Evolutionary conservation across 192 early-diverging fungal species (phyloP).

Genomic region (Coemansia sp.): DNA sequence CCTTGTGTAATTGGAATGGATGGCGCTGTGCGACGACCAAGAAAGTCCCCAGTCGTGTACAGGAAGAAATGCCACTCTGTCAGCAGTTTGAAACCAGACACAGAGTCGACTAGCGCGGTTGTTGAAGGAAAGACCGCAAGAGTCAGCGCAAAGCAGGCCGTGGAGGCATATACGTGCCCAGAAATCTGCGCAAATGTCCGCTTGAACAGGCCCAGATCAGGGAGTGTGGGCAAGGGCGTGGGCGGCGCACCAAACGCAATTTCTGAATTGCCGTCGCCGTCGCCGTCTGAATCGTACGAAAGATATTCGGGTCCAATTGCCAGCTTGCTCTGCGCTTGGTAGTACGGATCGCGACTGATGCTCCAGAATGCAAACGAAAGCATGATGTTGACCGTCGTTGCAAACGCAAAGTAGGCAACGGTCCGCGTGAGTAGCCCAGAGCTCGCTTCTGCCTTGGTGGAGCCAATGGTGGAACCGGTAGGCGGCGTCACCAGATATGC

Average conservation of each 20-base stretch:
- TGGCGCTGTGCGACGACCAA: conserved; percentile 59
- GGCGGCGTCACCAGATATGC: conserved; percentile 45
- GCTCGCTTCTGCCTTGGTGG: not conserved
- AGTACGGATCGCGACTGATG: conserved; percentile 38
- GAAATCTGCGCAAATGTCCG: conserved; percentile 48
- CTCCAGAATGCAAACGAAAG: conserved; percentile 33
- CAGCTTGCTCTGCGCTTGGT: conserved; percentile 41
- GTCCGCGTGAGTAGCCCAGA: conserved; percentile 30
- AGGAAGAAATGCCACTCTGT: conserved; percentile 67
- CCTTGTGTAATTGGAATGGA: conserved; percentile 26
- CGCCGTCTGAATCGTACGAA: conserved; percentile 2
- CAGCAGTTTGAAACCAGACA: conserved; percentile 38
- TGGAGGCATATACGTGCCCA: conserved; percentile 56
- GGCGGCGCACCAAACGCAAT: conserved; percentile 9
- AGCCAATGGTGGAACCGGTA: not conserved
- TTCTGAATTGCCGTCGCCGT: conserved; percentile 24
- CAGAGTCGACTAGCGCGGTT: conserved; percentile 65
- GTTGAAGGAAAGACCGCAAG: conserved; percentile 74
- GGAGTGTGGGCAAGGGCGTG: not conserved
- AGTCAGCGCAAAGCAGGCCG: conserved; percentile 66
- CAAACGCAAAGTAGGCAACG: conserved; percentile 53
- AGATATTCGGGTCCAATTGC: conserved; percentile 8
- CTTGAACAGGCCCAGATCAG: conserved; percentile 23
- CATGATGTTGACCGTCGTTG: conserved; percentile 30
- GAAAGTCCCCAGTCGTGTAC: conserved; percentile 74